Conservation (phyloP, 2,329 filamentous ascomycete species). For the Lomentospora prolificans region DNA sequence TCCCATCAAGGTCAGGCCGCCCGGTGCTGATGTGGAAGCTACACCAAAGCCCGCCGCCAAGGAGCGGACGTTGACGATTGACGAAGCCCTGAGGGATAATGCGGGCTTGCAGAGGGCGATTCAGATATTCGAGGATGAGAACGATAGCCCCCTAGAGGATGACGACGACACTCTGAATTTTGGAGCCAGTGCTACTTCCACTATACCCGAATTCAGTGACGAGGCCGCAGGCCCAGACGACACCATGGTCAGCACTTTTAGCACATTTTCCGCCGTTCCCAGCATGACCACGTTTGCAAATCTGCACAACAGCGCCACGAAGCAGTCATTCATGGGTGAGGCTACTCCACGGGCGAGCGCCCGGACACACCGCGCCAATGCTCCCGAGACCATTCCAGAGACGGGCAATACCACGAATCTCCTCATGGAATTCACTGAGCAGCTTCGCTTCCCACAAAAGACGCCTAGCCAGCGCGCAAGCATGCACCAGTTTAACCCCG, state of each 20-base stretch:
- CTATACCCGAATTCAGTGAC: constrained; percentile 19
- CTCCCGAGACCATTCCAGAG: constrained; percentile 22
- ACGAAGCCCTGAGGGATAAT: constrained; percentile 45
- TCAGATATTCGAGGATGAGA: constrained; percentile 51
- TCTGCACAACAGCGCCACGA: constrained; percentile 56
- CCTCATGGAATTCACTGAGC: constrained; percentile 80
- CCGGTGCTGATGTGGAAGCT: constrained; percentile 10
- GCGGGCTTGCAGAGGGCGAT: constrained; percentile 49
- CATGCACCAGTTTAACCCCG: constrained; percentile 21
- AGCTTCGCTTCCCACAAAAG: constrained; percentile 39
- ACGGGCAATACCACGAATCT: constrained; percentile 63
- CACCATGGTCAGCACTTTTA: constrained; percentile 72
- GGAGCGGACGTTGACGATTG: constrained; percentile 35
- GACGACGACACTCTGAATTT: constrained; percentile 18
- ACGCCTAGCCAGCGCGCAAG: constrained; percentile 34
- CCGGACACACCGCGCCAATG: constrained; percentile 24
- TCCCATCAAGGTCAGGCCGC: constrained; percentile 44
- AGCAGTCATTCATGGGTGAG: constrained; percentile 31
- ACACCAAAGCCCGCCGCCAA: constrained; percentile 10
- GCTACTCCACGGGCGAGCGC: constrained; percentile 28
- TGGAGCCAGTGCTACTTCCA: constrained; percentile 18
- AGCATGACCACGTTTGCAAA: constrained; percentile 78
- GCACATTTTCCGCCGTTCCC: constrained; percentile 80
- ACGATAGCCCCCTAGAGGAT: constrained; percentile 14
- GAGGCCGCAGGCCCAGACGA: constrained; percentile 52